phyloP scores from a whole-genome alignment of 345 rosid genomes.

The Jatropha curcas region DNA sequence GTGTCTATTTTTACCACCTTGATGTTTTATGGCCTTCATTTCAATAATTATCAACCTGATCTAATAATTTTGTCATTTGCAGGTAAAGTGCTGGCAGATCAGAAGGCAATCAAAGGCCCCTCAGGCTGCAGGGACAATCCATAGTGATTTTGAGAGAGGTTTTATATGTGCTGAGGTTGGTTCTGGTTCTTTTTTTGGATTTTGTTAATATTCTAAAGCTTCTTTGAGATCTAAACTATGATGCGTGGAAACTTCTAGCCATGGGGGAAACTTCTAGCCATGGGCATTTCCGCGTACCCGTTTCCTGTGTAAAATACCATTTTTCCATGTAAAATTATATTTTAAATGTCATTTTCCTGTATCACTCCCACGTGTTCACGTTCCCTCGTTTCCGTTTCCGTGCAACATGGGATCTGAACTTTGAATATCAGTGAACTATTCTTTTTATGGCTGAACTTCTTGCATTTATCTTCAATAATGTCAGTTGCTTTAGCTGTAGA shows the following conservation, averaged over 20 bases:
- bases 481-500: not conserved
- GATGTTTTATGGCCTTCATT: not conserved
- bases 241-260: too few species aligned
- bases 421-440: not conserved
- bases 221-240: too few species aligned
- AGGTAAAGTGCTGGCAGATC: constrained; percentile 99
- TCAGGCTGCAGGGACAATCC: constrained; percentile 97
- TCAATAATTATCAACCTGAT: not conserved
- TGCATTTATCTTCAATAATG: not conserved
- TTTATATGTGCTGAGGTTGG: constrained; percentile 97
- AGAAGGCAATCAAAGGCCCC: constrained; percentile 92
- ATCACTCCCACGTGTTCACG: too few species aligned
- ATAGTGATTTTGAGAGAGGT: constrained; percentile 92
- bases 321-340: too few species aligned
- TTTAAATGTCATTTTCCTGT: too few species aligned
- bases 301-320: too few species aligned
- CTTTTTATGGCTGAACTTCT: not conserved
- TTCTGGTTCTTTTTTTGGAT: constrained; percentile 8
- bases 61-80: constrained; percentile 21
- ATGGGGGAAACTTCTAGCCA: too few species aligned
- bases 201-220: not conserved
- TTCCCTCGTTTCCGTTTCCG: too few species aligned
- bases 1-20: not conserved
- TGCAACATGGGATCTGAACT: not conserved
- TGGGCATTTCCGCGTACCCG: too few species aligned